Evolutionary conservation across 805 yeast species (phyloP), one percentile per base, ranked within the genome.

Genomic region (Candida loeiensis): DNA sequence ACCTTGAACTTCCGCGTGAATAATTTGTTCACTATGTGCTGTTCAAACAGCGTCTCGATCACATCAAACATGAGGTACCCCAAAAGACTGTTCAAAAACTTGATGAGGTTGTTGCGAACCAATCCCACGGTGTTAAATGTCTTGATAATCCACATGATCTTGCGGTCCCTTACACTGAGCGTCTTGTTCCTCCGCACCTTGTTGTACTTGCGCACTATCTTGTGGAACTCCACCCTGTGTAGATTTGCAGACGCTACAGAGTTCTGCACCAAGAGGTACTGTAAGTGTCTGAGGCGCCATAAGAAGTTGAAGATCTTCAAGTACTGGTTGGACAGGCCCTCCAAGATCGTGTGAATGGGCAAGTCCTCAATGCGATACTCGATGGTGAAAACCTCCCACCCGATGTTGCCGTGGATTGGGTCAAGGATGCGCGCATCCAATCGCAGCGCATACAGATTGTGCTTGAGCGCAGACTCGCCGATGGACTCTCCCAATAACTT

Each of bases 351-450:
- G 26, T 76, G 73, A 27, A 81, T 64, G 13, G 91, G 65, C 3
- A 85, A 71, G 19, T 74, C 65, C 6, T 77, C 71, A 8, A 77
- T 52, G 39, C 74, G 66, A 58, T 85, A 93, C 54, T 89, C 97
- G 26, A 90, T 64, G 0, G 96, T 87, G 57, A 91, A 90, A 2
- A 85, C 88, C 55, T 90, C 95, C 96, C 96, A 90, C 1, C 96
- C 96, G 37, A 78, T 62, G 20, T 80, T 77, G 0, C 87, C 73
- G 49, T 82, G 86, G 3, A 81, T 81, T 36, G 83, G 63, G 43
- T 84, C 88, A 36, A 90, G 67, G 16, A 90, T 71, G 33, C 96
- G 69, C 0, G 96, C 96, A 66, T 93, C 98, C 9, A 91, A 56
- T 37, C 85, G 62, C 32, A 73, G 64, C 9, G 76, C 56, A 7